Base-by-base conservation (phyloP, 2,329 filamentous ascomycete species). In the Aspergillus ustus region DNA sequence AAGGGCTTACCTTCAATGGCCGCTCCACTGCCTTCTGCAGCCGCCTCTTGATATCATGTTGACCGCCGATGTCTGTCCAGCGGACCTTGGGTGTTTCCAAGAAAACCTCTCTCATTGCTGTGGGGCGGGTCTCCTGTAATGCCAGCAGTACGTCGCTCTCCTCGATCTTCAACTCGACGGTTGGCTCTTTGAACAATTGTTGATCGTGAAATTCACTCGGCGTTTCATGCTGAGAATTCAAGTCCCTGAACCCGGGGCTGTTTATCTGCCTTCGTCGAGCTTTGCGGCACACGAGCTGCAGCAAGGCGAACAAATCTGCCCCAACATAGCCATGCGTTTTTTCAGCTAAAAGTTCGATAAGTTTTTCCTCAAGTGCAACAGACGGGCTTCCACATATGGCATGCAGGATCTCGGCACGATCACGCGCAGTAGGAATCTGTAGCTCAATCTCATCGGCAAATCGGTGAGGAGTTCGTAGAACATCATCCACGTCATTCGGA, bases 31-130 rank as follows among this genome's bases (percentile, higher is more conserved):
- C 85, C 60, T 84, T 80, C 65, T 84, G 82, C 28, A 89, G 81
- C 40, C 80, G 79, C 59, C 95, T 82, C 72, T 96, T 96, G 64
- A 96, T 87, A 45, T 85, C 82, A 49, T 90, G 86, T 65, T 96
- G 91, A 0, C 94, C 94, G 63, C 92, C 93, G 55, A 98, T 94
- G 70, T 97, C 92, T 52, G 85, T 83, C 93, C 93, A 98, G 75
- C 85, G 85, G 29, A 96, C 89, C 15, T 91, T 93, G 0, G 93
- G 93, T 8, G 92, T 93, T 72, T 96, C 91, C 51, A 97, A 83
- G 72, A 95, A 92, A 59, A 97, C 88, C 72, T 96, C 93, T 66
- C 92, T 89, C 86, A 98, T 94, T 3, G 92, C 91, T 1, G 90
- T 93, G 1, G 94, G 92, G 11, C 87, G 85, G n/a, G 93, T 87